Evolutionary conservation across 2,329 filamentous ascomycete species (phyloP), one percentile per base, ranked within the genome.

Genomic region (Aspergillus aculeatus): DNA sequence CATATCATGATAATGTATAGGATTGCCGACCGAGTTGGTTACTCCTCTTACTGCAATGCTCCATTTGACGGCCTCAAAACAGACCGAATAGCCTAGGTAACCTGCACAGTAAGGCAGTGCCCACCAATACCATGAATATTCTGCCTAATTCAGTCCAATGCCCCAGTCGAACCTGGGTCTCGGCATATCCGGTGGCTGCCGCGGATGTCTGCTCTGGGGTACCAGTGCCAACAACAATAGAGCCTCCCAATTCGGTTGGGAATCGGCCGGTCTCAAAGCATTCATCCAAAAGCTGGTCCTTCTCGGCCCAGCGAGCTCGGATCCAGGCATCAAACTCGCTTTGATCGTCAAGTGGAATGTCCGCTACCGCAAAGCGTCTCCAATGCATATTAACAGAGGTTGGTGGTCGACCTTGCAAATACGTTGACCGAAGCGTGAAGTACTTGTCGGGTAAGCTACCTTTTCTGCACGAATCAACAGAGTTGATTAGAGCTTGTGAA

Each of bases 371-470:
- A 76, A 96, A 97, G 10, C 92, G 87, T 56, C 95, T 87, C 92
- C 94, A 99, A 77, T 96, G 90, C 81, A 98, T 93, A 76, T 97
- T 98, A 69, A 98, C 93, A 1, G 92, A 96, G 73, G 93, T 96
- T 1, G 94, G 95, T 0, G 93, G 89, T 1, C 91, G 86, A 12
- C 95, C 93, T 74, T 95, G 86, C 63, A 97, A 88, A 72, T 95
- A 96, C 4, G 92, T 96, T 52, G 92, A 92, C 2, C 86, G 85
- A 4, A 99, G 82, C 0, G 91, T 93, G 75, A 96, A 98, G 69
- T 91, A 89, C 52, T 96, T 87, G 73, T 98, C 93, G n/a, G 94
- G 93, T 66, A 89, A 97, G 68, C 89, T 84, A 44, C 89, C 90
- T 60, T 88, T 89, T 24, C 89, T 91, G 68, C 53, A 54, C 7